Evolutionary conservation across 108 stramenopile genomes (phyloP).

Genomic region (Stephanodiscus triporus): DNA sequence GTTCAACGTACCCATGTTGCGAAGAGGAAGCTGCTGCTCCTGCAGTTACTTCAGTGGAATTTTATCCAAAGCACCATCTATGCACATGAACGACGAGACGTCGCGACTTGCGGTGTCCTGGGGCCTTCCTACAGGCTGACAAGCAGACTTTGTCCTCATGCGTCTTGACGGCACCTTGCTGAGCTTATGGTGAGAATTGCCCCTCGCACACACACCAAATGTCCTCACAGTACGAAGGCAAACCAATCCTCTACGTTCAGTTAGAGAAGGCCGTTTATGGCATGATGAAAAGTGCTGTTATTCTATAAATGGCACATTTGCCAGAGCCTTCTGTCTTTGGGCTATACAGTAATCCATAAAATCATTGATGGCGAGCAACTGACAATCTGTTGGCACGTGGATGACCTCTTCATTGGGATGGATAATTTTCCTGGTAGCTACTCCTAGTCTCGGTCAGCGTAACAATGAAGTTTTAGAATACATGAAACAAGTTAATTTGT

Average conservation of each 20-base stretch:
- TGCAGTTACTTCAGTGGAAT: neutral
- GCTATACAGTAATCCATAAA: too few relatives aligned
- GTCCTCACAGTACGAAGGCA: too few relatives aligned
- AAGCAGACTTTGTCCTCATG: constrained; percentile 10
- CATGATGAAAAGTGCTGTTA: constrained; percentile 27
- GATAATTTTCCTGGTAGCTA: too few relatives aligned
- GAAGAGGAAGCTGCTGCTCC: constrained; percentile 15
- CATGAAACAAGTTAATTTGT: too few relatives aligned
- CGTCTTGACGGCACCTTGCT: too few relatives aligned
- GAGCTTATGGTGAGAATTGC: constrained; percentile 22
- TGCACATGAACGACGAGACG: constrained; percentile 41
- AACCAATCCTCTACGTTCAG: constrained; percentile 33
- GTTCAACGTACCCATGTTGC: neutral
- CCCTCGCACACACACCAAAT: constrained; percentile 1
- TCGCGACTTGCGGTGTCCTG: constrained; percentile 38
- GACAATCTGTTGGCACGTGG: constrained; percentile 49
- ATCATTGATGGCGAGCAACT: constrained; percentile 41
- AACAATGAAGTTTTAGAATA: too few relatives aligned
- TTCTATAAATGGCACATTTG: constrained; percentile 41
- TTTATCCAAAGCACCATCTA: constrained; percentile 4
- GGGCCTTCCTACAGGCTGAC: constrained; percentile 44
- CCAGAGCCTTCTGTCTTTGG: constrained; percentile 11
- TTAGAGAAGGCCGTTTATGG: constrained; percentile 51
- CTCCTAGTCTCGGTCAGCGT: too few relatives aligned
- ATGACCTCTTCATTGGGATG: constrained; percentile 40